A percentile compares a stretch with the other conserved stretches of the same genome.
Conservation (phyloP, 345 rosid genomes). For the Aquilaria yunnanensis region DNA sequence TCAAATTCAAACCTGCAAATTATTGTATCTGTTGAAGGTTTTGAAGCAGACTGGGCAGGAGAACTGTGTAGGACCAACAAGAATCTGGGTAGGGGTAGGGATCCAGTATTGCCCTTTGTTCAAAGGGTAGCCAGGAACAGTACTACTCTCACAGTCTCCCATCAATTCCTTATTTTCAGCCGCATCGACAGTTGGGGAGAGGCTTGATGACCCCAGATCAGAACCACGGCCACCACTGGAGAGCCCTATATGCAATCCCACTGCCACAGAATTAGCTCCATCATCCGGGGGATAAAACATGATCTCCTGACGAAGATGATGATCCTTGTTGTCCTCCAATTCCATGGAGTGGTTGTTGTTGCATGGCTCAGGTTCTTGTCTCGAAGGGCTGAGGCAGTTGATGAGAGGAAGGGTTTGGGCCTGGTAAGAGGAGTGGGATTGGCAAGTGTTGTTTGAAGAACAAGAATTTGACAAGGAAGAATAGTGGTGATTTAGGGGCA, state of each 20-base stretch:
- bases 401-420: slow-evolving; percentile 32
- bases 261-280: slow-evolving; percentile 17
- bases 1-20: slow-evolving; percentile 40
- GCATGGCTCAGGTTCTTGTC: slow-evolving; percentile 22
- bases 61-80: slow-evolving; percentile 54
- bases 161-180: slow-evolving; percentile 7
- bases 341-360: slow-evolving; percentile 21
- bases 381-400: slow-evolving; percentile 29
- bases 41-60: slow-evolving; percentile 50
- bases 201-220: slow-evolving; percentile 14
- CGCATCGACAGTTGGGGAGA: slow-evolving; percentile 12
- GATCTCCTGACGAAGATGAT: neutral
- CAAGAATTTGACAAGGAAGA: slow-evolving; percentile 4
- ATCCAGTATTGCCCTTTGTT: slow-evolving; percentile 50
- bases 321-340: slow-evolving; percentile 8
- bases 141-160: slow-evolving; percentile 8
- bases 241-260: slow-evolving; percentile 40
- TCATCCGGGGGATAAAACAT: neutral
- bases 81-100: slow-evolving; percentile 59
- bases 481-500: slow-evolving; percentile 22
- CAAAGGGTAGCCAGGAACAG: slow-evolving; percentile 17
- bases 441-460: slow-evolving; percentile 2
- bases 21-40: slow-evolving; percentile 58
- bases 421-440: neutral
- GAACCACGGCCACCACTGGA: slow-evolving; percentile 20